Evolutionary conservation across 352 stramenopile genomes (phyloP).

Genomic region (Globisporangium perplexum): DNA sequence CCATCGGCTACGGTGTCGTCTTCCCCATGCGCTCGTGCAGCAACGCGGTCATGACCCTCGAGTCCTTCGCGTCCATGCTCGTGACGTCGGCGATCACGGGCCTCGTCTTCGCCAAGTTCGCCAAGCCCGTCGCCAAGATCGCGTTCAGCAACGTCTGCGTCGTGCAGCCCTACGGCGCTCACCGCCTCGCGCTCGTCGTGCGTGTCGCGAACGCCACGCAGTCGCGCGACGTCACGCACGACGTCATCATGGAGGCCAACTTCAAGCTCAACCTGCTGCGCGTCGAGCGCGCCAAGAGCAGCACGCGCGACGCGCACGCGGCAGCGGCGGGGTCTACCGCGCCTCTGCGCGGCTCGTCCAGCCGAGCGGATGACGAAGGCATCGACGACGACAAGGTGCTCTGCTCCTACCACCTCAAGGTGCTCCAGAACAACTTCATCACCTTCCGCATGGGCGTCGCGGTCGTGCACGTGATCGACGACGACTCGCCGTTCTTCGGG

Average conservation of each 20-base stretch:
- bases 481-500: constrained; percentile 54
- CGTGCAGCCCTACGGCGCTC: constrained; percentile 68
- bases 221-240: constrained; percentile 71
- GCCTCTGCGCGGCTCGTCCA: no score
- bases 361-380: no score
- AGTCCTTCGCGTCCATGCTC: constrained; percentile 81
- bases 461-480: constrained; percentile 75
- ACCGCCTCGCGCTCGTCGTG: constrained; percentile 69
- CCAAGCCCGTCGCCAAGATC: constrained; percentile 69
- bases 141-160: constrained; percentile 78
- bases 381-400: constrained; percentile 29
- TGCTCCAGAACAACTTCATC: constrained; percentile 83
- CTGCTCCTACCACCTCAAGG: constrained; percentile 71
- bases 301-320: no score
- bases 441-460: constrained; percentile 81
- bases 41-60: constrained; percentile 66
- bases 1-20: constrained; percentile 77
- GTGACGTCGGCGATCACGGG: constrained; percentile 71
- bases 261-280: constrained; percentile 80
- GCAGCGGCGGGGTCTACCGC: no score
- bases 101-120: constrained; percentile 84
- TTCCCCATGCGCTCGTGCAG: constrained; percentile 60
- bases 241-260: constrained; percentile 79
- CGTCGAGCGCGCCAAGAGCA: constrained; percentile 43
- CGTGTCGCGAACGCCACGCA: constrained; percentile 76